Base-by-base conservation (phyloP, 192 early-diverging fungal species). In the Coemansia pectinata region DNA sequence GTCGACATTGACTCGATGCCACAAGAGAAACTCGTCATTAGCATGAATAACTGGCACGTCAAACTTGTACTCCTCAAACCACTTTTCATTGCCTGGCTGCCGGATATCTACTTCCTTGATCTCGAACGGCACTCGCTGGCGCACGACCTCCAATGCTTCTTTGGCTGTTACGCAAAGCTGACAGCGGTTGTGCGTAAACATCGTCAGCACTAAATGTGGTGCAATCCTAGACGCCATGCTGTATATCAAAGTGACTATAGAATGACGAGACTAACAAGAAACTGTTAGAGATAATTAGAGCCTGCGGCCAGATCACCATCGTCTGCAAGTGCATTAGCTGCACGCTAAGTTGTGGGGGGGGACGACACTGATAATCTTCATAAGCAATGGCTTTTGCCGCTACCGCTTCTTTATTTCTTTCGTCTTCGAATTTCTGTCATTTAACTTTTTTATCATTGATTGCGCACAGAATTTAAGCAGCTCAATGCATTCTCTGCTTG, bases 1-100 rank as follows among this genome's bases (percentile, higher is more conserved):
- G 34, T 57, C 55, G n/a, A 77, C 61, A 38, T 77, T 62, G 39
- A 83, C 80, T 10, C 76, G 72, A 41, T 83, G 80, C 75, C 76
- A 83, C 15, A 83, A 70, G 17, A 78, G 72, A 31, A 83, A 77
- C 67, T 78, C 76, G 58, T 69, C 66, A 36, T 83, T 77, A 60
- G 44, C 75, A 33, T 83, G 80, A 40, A 83, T 72, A 42, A 78
- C 80, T 8, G 80, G 80, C 33, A 83, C 76, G 55, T 83, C 80
- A 29, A 74, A 64, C 58, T 83, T 83, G 80, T 83, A 83, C 61
- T 83, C 80, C 2, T 83, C 76, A 10, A 83, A 78, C 80, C 80
- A 83, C 25, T 62, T 36, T 47, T 78, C 66, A 44, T 83, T 83
- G 45, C 76, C 80, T 1, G 76, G 80, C 59, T 71, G 68, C 36